Evolutionary conservation across 345 rosid genomes (phyloP), one percentile per base, ranked within the genome.

Genomic region (Trapa bicornis): DNA sequence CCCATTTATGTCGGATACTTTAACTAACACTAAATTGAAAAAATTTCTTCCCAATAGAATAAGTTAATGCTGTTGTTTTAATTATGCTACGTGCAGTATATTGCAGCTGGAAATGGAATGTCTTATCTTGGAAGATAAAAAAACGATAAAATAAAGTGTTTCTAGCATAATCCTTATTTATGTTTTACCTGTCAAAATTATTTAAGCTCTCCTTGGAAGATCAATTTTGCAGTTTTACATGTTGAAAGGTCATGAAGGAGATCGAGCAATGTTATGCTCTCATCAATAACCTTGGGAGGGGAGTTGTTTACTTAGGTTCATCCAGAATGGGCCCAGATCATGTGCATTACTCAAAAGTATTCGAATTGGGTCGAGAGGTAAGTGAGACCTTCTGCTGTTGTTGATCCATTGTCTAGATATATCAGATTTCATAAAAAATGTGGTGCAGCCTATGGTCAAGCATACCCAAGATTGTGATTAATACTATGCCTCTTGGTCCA

Each of bases 251-350:
- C 70, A 88, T 82, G 78, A 88, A 84, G 75, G 98, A 89, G 81
- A 83, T 89, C 42, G 80, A 73, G 48, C 72, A 65, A 45, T 92
- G 98, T 78, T 92, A 87, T 58, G 83, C 85, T 50, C 90, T 93
- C 69, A 73, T 86, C 77, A 81, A 68, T 53, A 80, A 84, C 70
- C 85, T 89, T 10, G 96, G 98, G 65, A 84, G 92, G 74, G 98
- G 98, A 65, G 86, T 84, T 65, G 72, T 88, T 57, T 93, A 93
- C 76, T 76, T 93, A 76, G 97, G 98, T 68, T 93, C 96, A 14
- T 83, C 97, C 1, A 84, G 98, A 75, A 84, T 85, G 86, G 90
- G 82, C 69, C 78, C 87, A 9, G 78, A 79, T 75, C 90, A 83
- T 79, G 77, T 82, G 15, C 94, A 88, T 81, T 85, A 88, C 76